Percentiles rank a stretch among this genome's conserved stretches.
These are phyloP conservation scores for Boechera divaricarpa DNA, from an alignment of 345 rosid species.

Conservation along the genomic window DNA sequence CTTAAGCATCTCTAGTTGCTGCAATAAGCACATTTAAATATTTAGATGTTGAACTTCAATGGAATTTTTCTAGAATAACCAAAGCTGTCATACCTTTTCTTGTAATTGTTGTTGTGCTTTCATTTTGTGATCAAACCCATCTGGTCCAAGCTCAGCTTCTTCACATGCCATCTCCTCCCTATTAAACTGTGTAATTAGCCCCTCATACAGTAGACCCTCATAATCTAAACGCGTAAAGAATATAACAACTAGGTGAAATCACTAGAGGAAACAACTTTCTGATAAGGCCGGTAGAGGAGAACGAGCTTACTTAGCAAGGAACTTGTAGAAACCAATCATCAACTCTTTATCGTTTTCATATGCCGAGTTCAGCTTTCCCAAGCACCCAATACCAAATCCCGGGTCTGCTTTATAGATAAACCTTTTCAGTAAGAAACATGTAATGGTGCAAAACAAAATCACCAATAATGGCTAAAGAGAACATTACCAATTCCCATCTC, in stretches of 20 bases:
- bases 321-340: constrained; percentile 76
- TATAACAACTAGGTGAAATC: neutral
- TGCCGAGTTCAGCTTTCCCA: constrained; percentile 73
- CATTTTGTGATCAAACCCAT: constrained; percentile 64
- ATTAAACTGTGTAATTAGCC: constrained; percentile 7
- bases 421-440: neutral
- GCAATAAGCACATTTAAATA: constrained; percentile 26
- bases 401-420: constrained; percentile 56
- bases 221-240: neutral
- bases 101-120: constrained; percentile 58
- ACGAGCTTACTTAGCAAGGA: constrained; percentile 65
- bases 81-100: constrained; percentile 54
- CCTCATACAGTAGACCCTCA: neutral
- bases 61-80: neutral
- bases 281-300: constrained; percentile 7
- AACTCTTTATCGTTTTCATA: constrained; percentile 78
- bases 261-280: neutral
- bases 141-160: constrained; percentile 81
- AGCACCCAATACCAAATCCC: constrained; percentile 72
- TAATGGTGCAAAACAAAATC: neutral
- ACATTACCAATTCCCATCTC: constrained; percentile 81
- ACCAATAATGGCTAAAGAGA: neutral
- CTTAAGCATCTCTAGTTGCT: constrained; percentile 90
- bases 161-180: constrained; percentile 84
- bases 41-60: neutral